Evolutionary conservation across 1,284 basidiomycete species (phyloP).

Genomic region (Boletellus deceptivus): DNA sequence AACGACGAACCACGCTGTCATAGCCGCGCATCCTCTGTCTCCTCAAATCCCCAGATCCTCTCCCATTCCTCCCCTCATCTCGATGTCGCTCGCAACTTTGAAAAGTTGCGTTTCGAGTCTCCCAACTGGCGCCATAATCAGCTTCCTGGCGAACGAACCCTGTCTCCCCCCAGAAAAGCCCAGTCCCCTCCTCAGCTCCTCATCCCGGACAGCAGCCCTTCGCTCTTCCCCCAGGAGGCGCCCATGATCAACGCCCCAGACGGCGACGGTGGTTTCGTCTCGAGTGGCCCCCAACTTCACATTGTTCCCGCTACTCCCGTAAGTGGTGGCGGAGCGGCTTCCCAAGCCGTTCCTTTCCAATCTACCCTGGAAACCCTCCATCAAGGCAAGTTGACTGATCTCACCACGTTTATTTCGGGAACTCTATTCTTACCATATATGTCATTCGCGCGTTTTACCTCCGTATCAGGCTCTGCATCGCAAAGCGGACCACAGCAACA

Average conservation of each 20-base stretch:
- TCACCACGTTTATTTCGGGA: conserved; percentile 33
- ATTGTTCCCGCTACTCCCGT: conserved; percentile 82
- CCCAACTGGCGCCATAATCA: conserved; percentile 54
- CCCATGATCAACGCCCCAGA: conserved; percentile 69
- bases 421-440: conserved; percentile 30
- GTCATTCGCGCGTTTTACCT: conserved; percentile 22
- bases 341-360: conserved; percentile 50
- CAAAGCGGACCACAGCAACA: conserved; percentile 35
- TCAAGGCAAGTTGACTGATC: conserved; percentile 46
- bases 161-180: conserved; percentile 50
- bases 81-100: conserved; percentile 55
- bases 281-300: conserved; percentile 59
- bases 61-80: conserved; percentile 50
- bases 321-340: conserved; percentile 52
- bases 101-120: conserved; percentile 60
- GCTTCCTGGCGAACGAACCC: conserved; percentile 45
- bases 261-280: conserved; percentile 50
- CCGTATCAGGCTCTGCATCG: conserved; percentile 28
- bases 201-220: conserved; percentile 52
- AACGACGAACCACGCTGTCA: conserved; percentile 44
- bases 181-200: conserved; percentile 68
- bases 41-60: conserved; percentile 44
- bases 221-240: conserved; percentile 32
- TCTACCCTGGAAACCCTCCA: conserved; percentile 43
- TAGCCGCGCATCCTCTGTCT: conserved; percentile 64